Base-by-base conservation (phyloP, 768 basidiomycete species). In the Candolleomyces eurysporus region DNA sequence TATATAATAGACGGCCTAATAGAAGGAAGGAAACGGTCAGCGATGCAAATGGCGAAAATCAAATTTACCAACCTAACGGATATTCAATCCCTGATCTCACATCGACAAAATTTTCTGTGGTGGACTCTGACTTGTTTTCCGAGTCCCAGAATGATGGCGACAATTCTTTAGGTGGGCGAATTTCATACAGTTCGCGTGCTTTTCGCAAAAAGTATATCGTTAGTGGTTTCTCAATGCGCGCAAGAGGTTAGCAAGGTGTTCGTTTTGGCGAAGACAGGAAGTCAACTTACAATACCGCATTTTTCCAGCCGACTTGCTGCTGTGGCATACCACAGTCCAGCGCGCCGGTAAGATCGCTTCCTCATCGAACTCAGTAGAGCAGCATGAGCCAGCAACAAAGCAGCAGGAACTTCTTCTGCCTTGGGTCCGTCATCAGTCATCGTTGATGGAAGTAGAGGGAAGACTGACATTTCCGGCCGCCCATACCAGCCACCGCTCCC, bases 401-500 rank as follows among this genome's bases (percentile, higher is more conserved):
- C 92, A 7, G 89, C 82, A 14, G 90, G 87, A 26, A 87, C 82
- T 78, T 94, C 92, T 76, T 94, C 92, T 74, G 86, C 84, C 91
- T 94, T 80, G 58, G 69, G 67, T 58, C 54, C 64, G 68, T 57
- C 64, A 68, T 73, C 63, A 77, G 68, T 60, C 61, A 64, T 26
- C 63, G 46, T 39, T 10, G 17, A 36, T 43, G 42, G 40, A 48
- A 22, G 53, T 30, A 46, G n/a, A 31, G 36, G 65, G 36, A 39
- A 26, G 45, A 81, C 87, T 61, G 76, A 94, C 92, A 73, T 85
- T 86, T 64, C 87, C 89, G 26, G 92, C 91, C 46, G 92, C 92
- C 86, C 86, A 91, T 17, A 92, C 89, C 5, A 94, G 75, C 92
- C 92, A 94, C 59, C 90, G 79, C 64, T 94, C 92, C 2, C 91